Conservation (phyloP, 2,329 filamentous ascomycete species). For the Exophiala mesophila region DNA sequence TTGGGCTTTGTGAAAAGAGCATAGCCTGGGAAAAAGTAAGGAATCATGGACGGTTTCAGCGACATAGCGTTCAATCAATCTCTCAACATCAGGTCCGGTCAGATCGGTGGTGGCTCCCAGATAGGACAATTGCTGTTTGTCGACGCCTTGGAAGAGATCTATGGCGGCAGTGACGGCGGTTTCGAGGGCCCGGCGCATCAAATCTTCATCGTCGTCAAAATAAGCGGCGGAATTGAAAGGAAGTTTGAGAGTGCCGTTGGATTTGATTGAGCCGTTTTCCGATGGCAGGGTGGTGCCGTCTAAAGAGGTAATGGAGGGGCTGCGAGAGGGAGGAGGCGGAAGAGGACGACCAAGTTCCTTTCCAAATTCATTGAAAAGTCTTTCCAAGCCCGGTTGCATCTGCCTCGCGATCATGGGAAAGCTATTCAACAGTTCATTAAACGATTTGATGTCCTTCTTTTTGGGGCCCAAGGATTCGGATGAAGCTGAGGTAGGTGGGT, state of each 20-base stretch:
- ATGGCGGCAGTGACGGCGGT: constrained; percentile 90
- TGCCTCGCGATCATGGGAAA: constrained; percentile 95
- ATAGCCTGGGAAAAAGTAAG: constrained; percentile 77
- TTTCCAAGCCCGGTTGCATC: constrained; percentile 88
- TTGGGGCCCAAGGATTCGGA: constrained; percentile 44
- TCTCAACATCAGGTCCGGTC: constrained; percentile 85
- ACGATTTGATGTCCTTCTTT: constrained; percentile 89
- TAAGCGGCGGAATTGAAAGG: constrained; percentile 62
- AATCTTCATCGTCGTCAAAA: constrained; percentile 83
- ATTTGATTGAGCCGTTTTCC: constrained; percentile 28
- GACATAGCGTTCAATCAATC: constrained; percentile 90
- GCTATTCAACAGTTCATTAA: constrained; percentile 80
- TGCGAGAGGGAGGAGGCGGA: constrained; percentile 59
- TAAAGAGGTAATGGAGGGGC: constrained; percentile 12
- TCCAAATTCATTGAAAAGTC: constrained; percentile 83
- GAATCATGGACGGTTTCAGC: constrained; percentile 84
- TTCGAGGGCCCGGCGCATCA: constrained; percentile 83
- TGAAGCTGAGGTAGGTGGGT: constrained; percentile 26
- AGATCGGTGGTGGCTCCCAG: constrained; percentile 89
- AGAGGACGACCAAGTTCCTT: constrained; percentile 79
- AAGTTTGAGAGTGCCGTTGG: constrained; percentile 36
- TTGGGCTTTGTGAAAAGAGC: constrained; percentile 69
- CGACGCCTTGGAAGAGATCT: constrained; percentile 90
- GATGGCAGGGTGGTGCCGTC: constrained; percentile 27
- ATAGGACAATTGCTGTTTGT: constrained; percentile 89